Evolutionary conservation across 805 yeast genomes (phyloP).

Genomic region (Starmera pachycereana): DNA sequence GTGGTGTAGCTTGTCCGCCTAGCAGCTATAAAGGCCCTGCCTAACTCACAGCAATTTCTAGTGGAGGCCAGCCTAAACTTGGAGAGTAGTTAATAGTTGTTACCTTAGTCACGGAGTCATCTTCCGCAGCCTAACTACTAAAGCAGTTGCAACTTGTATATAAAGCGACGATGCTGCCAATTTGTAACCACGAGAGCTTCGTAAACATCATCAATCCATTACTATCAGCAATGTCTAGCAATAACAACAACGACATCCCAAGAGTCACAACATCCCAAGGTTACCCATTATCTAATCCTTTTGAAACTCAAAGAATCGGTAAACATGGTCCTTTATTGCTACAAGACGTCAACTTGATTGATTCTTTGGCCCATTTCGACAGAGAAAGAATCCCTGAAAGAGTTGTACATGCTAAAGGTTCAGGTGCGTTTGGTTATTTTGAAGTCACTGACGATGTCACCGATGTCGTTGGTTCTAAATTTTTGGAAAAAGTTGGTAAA

Average conservation of each 20-base stretch:
- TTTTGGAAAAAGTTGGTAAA: constrained; percentile 68
- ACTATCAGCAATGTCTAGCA: constrained; percentile 2
- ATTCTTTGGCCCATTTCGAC: constrained; percentile 78
- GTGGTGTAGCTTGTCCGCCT: too few relatives aligned
- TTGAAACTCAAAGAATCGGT: constrained; percentile 68
- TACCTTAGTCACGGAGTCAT: neutral
- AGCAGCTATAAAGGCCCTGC: too few relatives aligned
- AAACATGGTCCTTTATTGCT: constrained; percentile 69
- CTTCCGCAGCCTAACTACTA: too few relatives aligned
- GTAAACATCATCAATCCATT: too few relatives aligned
- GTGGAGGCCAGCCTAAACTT: too few relatives aligned
- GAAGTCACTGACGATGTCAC: constrained; percentile 82
- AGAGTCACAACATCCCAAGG: constrained; percentile 66
- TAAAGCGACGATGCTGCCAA: too few relatives aligned
- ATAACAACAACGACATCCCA: constrained; percentile 23
- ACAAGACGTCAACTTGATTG: constrained; percentile 76
- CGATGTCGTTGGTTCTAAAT: constrained; percentile 59
- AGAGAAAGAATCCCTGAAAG: constrained; percentile 88
- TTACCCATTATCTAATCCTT: constrained; percentile 65
- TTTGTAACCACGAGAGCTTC: too few relatives aligned
- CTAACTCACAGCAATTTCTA: too few relatives aligned
- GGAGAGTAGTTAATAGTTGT: too few relatives aligned
- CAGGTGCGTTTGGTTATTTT: constrained; percentile 82
- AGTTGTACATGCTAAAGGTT: constrained; percentile 90
- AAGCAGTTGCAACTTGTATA: too few relatives aligned